These are phyloP conservation scores for Fistulinella prunicolor DNA, from an alignment of 768 basidiomycete genomes.

Conservation along the genomic window DNA sequence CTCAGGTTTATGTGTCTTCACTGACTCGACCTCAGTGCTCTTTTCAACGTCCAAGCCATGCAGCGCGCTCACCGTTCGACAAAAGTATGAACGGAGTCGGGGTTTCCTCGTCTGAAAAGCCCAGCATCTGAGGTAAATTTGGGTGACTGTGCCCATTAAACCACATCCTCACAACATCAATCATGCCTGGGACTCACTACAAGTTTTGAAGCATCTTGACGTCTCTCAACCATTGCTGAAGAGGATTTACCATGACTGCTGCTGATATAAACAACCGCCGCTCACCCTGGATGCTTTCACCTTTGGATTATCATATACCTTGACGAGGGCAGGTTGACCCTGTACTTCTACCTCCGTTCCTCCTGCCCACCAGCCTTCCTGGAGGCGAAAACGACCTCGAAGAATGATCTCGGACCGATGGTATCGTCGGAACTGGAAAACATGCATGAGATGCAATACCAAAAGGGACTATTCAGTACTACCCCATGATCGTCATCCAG, in stretches of 20 bases:
- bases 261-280: background rate
- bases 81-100: conserved; percentile 52
- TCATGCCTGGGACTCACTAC: conserved; percentile 34
- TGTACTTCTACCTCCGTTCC: conserved; percentile 39
- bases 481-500: conserved; percentile 37
- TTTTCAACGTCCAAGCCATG: background rate
- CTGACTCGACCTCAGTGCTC: conserved; percentile 21
- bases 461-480: background rate
- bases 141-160: conserved; percentile 38
- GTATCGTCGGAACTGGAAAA: conserved; percentile 44
- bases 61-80: conserved; percentile 38
- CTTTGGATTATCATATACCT: conserved; percentile 42
- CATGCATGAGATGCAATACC: conserved; percentile 5
- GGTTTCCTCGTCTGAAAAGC: conserved; percentile 44
- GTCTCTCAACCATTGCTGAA: conserved; percentile 48
- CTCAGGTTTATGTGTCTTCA: conserved; percentile 43
- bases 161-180: background rate
- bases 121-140: conserved; percentile 52
- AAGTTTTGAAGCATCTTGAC: conserved; percentile 49
- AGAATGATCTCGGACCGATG: conserved; percentile 47
- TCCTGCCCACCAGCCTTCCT: conserved; percentile 49
- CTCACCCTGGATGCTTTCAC: conserved; percentile 33
- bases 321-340: conserved; percentile 40
- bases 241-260: background rate
- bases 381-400: conserved; percentile 35